Evolutionary conservation across 441 rosid genomes (phyloP).

Genomic region (Aleurites moluccanus): DNA sequence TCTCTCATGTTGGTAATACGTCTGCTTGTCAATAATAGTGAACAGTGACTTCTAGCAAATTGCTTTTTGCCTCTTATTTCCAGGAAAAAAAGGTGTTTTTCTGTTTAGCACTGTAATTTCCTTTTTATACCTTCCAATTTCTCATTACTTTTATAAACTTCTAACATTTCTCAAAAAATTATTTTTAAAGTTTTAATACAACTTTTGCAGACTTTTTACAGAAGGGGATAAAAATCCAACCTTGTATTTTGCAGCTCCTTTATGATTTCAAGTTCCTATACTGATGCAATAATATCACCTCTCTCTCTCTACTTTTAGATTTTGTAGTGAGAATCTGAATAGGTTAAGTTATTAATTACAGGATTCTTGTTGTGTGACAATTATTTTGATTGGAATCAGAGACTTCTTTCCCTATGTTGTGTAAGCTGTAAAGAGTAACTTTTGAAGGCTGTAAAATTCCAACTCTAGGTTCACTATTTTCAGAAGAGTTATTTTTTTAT

Average conservation of each 20-base stretch:
- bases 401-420: slow-evolving; percentile 8
- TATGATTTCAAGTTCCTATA: slow-evolving; percentile 11
- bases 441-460: slow-evolving; percentile 9
- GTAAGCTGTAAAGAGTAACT: slow-evolving; percentile 22
- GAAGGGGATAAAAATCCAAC: background rate
- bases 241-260: background rate
- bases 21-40: slow-evolving; percentile 5
- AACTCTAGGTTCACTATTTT: slow-evolving; percentile 10
- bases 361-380: slow-evolving; percentile 1
- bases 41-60: background rate
- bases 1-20: background rate
- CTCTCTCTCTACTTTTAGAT: no score
- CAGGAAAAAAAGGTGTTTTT: background rate
- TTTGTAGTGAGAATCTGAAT: background rate
- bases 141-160: no score
- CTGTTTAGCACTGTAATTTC: background rate
- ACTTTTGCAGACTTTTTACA: slow-evolving; percentile 5
- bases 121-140: background rate
- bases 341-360: background rate
- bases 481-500: no score
- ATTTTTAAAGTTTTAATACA: background rate
- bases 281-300: no score
- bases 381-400: slow-evolving; percentile 2
- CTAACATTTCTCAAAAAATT: background rate
- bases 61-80: background rate